Evolutionary conservation across 202 grass and related monocot genomes (phyloP).

Genomic region (Dendrocalamus latiflorus): DNA sequence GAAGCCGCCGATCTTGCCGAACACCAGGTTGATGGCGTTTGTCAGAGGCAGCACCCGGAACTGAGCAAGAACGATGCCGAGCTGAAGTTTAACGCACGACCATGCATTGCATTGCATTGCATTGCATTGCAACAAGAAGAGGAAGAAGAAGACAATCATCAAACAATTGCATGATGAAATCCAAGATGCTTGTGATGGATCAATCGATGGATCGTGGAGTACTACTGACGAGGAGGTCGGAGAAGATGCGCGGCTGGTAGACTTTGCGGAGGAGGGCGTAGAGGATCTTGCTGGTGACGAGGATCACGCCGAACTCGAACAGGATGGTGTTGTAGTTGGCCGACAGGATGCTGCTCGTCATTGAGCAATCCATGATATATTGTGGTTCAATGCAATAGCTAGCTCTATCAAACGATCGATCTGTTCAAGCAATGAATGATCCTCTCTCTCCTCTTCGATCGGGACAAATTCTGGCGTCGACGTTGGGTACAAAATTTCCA

Average conservation of each 20-base stretch:
- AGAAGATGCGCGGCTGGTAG: slow-evolving; percentile 52
- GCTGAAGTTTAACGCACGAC: too few species aligned
- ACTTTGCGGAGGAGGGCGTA: slow-evolving; percentile 46
- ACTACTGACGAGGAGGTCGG: slow-evolving; percentile 43
- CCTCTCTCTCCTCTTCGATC: not conserved
- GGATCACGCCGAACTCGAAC: slow-evolving; percentile 46
- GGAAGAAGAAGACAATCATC: too few species aligned
- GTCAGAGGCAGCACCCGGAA: slow-evolving; percentile 31
- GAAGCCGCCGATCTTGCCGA: slow-evolving; percentile 45
- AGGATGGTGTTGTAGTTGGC: slow-evolving; percentile 60
- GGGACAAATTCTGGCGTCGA: too few species aligned
- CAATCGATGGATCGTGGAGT: too few species aligned
- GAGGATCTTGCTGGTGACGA: slow-evolving; percentile 44
- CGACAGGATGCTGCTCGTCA: slow-evolving; percentile 47
- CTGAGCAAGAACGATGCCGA: slow-evolving; percentile 38
- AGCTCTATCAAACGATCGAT: not conserved
- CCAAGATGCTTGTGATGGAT: too few species aligned
- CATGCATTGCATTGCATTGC: too few species aligned
- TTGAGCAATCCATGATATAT: slow-evolving; percentile 35
- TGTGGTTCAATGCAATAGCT: not conserved
- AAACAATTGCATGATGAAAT: too few species aligned
- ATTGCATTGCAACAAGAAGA: too few species aligned
- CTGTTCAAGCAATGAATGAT: too few species aligned
- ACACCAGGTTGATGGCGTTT: slow-evolving; percentile 46
- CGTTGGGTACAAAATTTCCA: not conserved